These are phyloP conservation scores for Corymbia citriodora DNA, from an alignment of 441 rosid genomes.

Conservation along the genomic window DNA sequence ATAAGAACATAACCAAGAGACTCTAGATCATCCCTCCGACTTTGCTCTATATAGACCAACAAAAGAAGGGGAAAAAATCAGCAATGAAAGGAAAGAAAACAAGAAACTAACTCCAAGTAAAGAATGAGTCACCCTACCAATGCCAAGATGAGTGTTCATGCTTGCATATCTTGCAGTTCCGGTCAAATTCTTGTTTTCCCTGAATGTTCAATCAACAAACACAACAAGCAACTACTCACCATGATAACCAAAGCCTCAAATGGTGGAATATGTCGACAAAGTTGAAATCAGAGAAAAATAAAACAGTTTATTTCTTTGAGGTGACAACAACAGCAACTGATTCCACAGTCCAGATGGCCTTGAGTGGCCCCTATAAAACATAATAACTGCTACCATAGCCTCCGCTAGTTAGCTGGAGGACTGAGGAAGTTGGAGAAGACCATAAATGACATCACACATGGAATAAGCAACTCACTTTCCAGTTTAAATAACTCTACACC, in stretches of 20 bases:
- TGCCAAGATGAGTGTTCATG: conserved; percentile 20
- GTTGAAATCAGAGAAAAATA: not conserved
- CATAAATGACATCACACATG: not conserved
- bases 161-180: conserved; percentile 20
- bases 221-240: not conserved
- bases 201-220: not conserved
- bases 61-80: not conserved
- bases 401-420: not conserved
- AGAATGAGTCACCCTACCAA: not conserved
- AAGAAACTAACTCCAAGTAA: not conserved
- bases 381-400: not conserved
- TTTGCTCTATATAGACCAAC: conserved; percentile 10
- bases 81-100: not conserved
- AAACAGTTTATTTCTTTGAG: not conserved
- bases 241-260: not conserved
- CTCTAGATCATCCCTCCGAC: conserved; percentile 19
- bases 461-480: not conserved
- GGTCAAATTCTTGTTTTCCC: conserved; percentile 17
- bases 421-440: not conserved
- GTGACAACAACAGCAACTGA: not conserved
- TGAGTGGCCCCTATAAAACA: not conserved
- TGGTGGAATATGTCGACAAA: not conserved
- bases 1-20: conserved; percentile 13
- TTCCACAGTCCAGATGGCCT: not conserved
- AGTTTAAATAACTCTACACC: not conserved